Base-by-base conservation (phyloP, 2,329 filamentous ascomycete genomes). In the Aplosporella prunicola region DNA sequence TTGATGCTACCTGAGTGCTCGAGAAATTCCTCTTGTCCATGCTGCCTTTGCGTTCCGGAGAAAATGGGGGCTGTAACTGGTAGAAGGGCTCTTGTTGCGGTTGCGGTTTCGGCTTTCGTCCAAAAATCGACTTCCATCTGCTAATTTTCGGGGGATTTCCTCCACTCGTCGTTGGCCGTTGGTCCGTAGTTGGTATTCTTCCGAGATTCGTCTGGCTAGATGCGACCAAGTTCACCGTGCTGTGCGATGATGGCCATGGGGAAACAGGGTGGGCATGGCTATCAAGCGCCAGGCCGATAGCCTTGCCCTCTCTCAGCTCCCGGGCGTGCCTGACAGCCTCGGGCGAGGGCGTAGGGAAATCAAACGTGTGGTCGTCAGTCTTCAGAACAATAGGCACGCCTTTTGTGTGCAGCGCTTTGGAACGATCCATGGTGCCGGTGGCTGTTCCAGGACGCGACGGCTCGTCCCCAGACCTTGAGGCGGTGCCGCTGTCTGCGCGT, bases 91-190 rank as follows among this genome's bases (percentile, higher is more conserved):
- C 34, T 51, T 56, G 52, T 39, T 42, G 46, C 22, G 18, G 33
- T 22, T 43, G 44, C 23, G 47, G 46, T 16, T 49, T 44, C 45
- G 32, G 18, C 45, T 57, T 59, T 35, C 48, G 57, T 16, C 44
- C 44, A 46, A 61, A 61, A 24, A 61, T 35, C 15, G 57, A 60
- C 41, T 57, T 61, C 58, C 58, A 61, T 22, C 57, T 47, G 39
- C 56, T 58, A 27, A 60, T 28, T 40, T 61, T 61, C 6, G 55
- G 51, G n/a, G n/a, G n/a, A n/a, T n/a, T 40, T 54, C 60, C 16
- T 51, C 42, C 18, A 47, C 40, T 20, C 52, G 42, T 40, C 41
- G 37, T 9, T 41, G 38, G 20, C 9, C 25, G 20, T 43, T 41
- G 22, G 31, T 5, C 9, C 42, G 29, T 43, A 48, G 36, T 45